Percentiles rank a stretch among this genome's conserved stretches.
These are phyloP conservation scores for Gaeumannomyces sp. DNA, from an alignment of 2,329 filamentous ascomycete genomes.

Conservation along the genomic window DNA sequence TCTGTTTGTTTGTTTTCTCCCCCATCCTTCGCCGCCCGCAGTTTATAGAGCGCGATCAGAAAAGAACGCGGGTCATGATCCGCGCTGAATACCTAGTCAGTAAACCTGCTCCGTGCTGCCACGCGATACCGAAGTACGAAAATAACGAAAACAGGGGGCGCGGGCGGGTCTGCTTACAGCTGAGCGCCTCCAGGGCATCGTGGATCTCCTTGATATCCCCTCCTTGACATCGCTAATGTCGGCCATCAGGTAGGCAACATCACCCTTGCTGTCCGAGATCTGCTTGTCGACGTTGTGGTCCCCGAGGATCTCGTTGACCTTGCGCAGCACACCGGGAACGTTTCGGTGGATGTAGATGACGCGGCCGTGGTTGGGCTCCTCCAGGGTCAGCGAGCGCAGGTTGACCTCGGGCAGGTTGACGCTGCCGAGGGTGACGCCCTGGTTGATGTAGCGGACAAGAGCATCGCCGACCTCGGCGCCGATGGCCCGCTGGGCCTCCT, in stretches of 20 bases:
- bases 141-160: conserved; percentile 10
- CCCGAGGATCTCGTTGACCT: conserved; percentile 90
- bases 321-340: conserved; percentile 87
- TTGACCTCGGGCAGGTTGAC: conserved; percentile 97
- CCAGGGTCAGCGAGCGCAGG: conserved; percentile 80
- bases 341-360: conserved; percentile 97
- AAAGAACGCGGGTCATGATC: conserved; percentile 42
- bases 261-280: conserved; percentile 90
- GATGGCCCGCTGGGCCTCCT: conserved; percentile 95
- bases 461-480: conserved; percentile 87
- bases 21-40: not conserved
- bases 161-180: conserved; percentile 52
- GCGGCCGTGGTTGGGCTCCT: conserved; percentile 83
- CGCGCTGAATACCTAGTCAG: conserved; percentile 26
- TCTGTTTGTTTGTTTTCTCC: not conserved
- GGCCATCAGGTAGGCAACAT: conserved; percentile 95
- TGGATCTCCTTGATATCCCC: conserved; percentile 81
- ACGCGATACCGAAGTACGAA: not conserved
- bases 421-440: conserved; percentile 81
- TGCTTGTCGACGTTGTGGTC: conserved; percentile 99
- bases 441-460: conserved; percentile 90
- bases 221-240: conserved; percentile 85
- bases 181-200: conserved; percentile 72
- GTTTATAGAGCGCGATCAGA: conserved; percentile 24
- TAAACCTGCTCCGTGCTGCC: not conserved